Percentiles rank a stretch among this genome's conserved stretches.
These are phyloP conservation scores for Apiospora saccharicola DNA, from an alignment of 2,329 filamentous ascomycete genomes.

Conservation along the genomic window DNA sequence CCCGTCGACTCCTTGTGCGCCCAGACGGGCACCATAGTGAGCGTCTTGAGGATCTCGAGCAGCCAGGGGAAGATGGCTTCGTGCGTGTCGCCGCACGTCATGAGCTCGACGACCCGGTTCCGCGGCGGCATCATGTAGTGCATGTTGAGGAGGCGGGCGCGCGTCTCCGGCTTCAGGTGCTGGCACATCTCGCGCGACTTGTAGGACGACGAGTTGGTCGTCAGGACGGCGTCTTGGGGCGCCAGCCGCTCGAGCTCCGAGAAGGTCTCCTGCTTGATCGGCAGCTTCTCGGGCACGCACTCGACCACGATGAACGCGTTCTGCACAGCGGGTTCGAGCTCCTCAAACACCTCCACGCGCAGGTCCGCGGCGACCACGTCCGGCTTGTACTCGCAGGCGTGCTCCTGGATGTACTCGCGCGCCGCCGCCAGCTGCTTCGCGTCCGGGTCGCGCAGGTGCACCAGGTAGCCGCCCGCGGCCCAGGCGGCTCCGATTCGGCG, in stretches of 20 bases:
- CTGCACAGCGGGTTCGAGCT: slow-evolving; percentile 21
- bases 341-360: slow-evolving; percentile 21
- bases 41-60: slow-evolving; percentile 36
- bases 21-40: slow-evolving; percentile 39
- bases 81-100: slow-evolving; percentile 43
- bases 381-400: slow-evolving; percentile 42
- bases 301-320: slow-evolving; percentile 39
- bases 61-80: slow-evolving; percentile 41
- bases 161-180: slow-evolving; percentile 31
- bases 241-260: slow-evolving; percentile 39
- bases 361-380: not conserved
- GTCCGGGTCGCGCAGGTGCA: slow-evolving; percentile 52
- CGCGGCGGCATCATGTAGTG: slow-evolving; percentile 45
- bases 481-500: slow-evolving; percentile 50
- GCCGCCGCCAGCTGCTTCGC: slow-evolving; percentile 46
- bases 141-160: slow-evolving; percentile 42
- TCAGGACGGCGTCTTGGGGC: slow-evolving; percentile 39
- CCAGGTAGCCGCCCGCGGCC: slow-evolving; percentile 51
- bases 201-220: slow-evolving; percentile 42
- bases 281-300: slow-evolving; percentile 42
- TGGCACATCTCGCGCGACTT: slow-evolving; percentile 39
- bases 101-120: slow-evolving; percentile 44
- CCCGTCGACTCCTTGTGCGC: slow-evolving; percentile 42
- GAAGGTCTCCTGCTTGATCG: slow-evolving; percentile 40
- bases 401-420: slow-evolving; percentile 48